Evolutionary conservation across 2,329 filamentous ascomycete genomes (phyloP).

Genomic region (Fusarium palustre): DNA sequence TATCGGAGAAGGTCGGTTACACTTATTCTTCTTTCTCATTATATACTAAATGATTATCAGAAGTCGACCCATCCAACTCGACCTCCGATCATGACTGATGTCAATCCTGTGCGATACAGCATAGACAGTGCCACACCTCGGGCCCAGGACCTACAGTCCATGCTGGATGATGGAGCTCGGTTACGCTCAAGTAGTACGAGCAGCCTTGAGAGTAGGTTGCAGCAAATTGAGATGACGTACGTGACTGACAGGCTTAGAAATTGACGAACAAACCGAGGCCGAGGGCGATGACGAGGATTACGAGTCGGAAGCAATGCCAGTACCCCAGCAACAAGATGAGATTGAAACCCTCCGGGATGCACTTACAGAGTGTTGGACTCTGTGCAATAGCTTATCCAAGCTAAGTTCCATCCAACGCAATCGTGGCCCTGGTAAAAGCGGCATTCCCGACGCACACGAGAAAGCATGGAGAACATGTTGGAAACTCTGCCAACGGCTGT

Average conservation of each 20-base stretch:
- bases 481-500: conserved; percentile 90
- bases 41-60: conserved; percentile 25
- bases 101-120: conserved; percentile 74
- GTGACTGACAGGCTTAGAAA: conserved; percentile 57
- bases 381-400: conserved; percentile 90
- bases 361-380: conserved; percentile 89
- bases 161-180: conserved; percentile 67
- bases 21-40: background rate
- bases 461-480: conserved; percentile 95
- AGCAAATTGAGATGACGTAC: background rate
- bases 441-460: conserved; percentile 81
- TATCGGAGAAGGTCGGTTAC: conserved; percentile 42
- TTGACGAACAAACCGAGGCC: conserved; percentile 65
- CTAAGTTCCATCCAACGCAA: conserved; percentile 86
- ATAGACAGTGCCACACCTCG: conserved; percentile 79
- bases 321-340: conserved; percentile 66
- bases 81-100: conserved; percentile 79
- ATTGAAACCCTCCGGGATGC: conserved; percentile 78
- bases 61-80: conserved; percentile 61
- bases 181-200: conserved; percentile 75
- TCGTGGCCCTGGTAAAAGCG: conserved; percentile 80
- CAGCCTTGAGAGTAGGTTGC: conserved; percentile 78
- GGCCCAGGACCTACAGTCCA: conserved; percentile 84
- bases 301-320: conserved; percentile 57
- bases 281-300: conserved; percentile 67